A percentile compares a stretch with the other conserved stretches of the same genome.
These are phyloP conservation scores for Conidiobolus coronatus DNA, from an alignment of 371 early-diverging fungal genomes.

Conservation along the genomic window DNA sequence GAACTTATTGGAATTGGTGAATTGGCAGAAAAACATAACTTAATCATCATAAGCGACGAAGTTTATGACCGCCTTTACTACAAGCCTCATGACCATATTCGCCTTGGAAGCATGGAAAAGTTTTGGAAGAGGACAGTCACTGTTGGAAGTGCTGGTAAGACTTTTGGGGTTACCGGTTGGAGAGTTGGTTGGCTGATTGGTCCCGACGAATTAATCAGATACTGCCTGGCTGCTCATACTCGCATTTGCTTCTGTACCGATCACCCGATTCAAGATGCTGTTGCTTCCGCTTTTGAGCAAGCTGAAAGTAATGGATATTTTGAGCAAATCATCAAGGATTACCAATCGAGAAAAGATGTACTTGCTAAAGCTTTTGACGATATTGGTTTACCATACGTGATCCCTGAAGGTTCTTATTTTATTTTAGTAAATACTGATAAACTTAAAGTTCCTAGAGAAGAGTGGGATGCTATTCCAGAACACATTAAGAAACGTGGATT, in stretches of 20 bases:
- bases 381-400: conserved; percentile 47
- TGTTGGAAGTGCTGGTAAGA: conserved; percentile 83
- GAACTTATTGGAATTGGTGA: conserved; percentile 61
- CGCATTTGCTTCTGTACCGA: conserved; percentile 73
- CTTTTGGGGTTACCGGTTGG: conserved; percentile 93
- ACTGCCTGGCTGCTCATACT: conserved; percentile 69
- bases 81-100: conserved; percentile 34
- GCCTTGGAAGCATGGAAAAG: conserved; percentile 57
- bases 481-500: conserved; percentile 30
- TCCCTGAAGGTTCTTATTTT: conserved; percentile 87
- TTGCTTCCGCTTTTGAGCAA: conserved; percentile 49
- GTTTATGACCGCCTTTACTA: conserved; percentile 84
- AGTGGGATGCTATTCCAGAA: conserved; percentile 29
- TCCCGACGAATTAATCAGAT: conserved; percentile 41
- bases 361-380: conserved; percentile 44
- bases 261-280: conserved; percentile 80
- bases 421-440: conserved; percentile 59
- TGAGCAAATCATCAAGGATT: conserved; percentile 33
- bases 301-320: conserved; percentile 39
- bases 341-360: conserved; percentile 44
- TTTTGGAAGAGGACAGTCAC: conserved; percentile 85
- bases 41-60: conserved; percentile 82
- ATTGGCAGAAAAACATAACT: conserved; percentile 55
- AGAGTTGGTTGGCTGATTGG: conserved; percentile 88
- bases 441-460: conserved; percentile 33